phyloP scores from a whole-genome alignment of 306 rosid species.

The Oemleria cerasiformis region DNA sequence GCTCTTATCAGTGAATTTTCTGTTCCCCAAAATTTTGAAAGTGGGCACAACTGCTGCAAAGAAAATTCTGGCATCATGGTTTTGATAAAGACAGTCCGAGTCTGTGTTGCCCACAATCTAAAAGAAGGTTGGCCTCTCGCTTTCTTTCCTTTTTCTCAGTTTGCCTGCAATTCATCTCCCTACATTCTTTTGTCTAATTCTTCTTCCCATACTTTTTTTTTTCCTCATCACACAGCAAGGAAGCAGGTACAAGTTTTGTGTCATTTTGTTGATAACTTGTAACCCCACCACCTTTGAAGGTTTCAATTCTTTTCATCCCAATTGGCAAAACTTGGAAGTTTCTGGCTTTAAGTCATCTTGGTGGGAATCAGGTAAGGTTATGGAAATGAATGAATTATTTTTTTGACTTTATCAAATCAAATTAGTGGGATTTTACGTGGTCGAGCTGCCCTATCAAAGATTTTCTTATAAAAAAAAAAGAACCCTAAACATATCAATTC shows the following conservation, averaged over 20 bases:
- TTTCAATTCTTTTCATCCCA: conserved; percentile 20
- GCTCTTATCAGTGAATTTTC: conserved; percentile 42
- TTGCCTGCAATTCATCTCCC: conserved; percentile 25
- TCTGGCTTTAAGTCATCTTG: conserved; percentile 16
- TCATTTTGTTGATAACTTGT: conserved; percentile 28
- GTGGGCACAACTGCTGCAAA: conserved; percentile 45
- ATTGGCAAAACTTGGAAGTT: conserved; percentile 17
- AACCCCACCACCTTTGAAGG: conserved; percentile 23
- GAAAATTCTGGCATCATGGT: conserved; percentile 40
- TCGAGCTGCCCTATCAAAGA: background rate
- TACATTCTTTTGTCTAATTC: conserved; percentile 25
- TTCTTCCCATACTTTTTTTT: conserved; percentile 24
- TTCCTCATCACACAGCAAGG: background rate
- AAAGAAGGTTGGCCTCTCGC: conserved; percentile 49
- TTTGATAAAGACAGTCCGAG: conserved; percentile 48
- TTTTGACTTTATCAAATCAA: background rate
- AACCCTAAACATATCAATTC: background rate
- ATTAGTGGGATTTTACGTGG: background rate
- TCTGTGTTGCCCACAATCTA: conserved; percentile 35
- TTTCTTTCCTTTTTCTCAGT: conserved; percentile 38
- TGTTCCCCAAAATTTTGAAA: conserved; percentile 62
- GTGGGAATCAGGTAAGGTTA: conserved; percentile 26
- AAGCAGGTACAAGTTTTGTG: conserved; percentile 32
- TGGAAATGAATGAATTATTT: background rate
- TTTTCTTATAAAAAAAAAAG: background rate